Evolutionary conservation across 2,329 filamentous ascomycete species (phyloP).

Genomic region (Diplodia intermedia): DNA sequence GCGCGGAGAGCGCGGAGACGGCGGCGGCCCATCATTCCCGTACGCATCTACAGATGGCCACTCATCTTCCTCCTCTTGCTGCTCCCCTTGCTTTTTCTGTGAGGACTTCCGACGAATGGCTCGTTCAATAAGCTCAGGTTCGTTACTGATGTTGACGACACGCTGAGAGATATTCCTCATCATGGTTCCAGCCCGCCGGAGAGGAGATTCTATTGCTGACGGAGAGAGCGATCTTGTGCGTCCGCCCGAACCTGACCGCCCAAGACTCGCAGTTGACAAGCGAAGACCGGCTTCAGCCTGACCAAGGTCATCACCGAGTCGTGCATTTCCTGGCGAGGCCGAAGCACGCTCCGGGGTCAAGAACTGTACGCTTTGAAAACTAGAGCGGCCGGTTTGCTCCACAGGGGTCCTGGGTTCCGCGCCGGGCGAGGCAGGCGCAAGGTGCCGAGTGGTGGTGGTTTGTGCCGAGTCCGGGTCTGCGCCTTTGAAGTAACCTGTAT

Average conservation of each 20-base stretch:
- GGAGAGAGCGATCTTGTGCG: conserved; percentile 56
- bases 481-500: conserved; percentile 63
- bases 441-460: conserved; percentile 62
- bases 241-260: conserved; percentile 52
- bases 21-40: conserved; percentile 49
- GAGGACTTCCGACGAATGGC: conserved; percentile 68
- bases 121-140: conserved; percentile 81
- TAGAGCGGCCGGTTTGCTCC: conserved; percentile 56
- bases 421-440: conserved; percentile 63
- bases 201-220: conserved; percentile 53
- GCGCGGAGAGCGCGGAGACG: conserved; percentile 18
- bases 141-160: conserved; percentile 96
- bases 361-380: conserved; percentile 63
- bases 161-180: conserved; percentile 85
- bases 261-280: conserved; percentile 38
- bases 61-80: conserved; percentile 23
- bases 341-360: conserved; percentile 50
- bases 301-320: conserved; percentile 66
- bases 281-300: conserved; percentile 65
- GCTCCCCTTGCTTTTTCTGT: conserved; percentile 61
- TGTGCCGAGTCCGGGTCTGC: conserved; percentile 65
- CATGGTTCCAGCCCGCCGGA: conserved; percentile 59
- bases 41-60: conserved; percentile 1
- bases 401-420: conserved; percentile 49
- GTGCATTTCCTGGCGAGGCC: conserved; percentile 46